A percentile compares a stretch with the other conserved stretches of the same genome.
phyloP scores from a whole-genome alignment of 192 early-diverging fungal genomes.

The Coemansia reversa region DNA sequence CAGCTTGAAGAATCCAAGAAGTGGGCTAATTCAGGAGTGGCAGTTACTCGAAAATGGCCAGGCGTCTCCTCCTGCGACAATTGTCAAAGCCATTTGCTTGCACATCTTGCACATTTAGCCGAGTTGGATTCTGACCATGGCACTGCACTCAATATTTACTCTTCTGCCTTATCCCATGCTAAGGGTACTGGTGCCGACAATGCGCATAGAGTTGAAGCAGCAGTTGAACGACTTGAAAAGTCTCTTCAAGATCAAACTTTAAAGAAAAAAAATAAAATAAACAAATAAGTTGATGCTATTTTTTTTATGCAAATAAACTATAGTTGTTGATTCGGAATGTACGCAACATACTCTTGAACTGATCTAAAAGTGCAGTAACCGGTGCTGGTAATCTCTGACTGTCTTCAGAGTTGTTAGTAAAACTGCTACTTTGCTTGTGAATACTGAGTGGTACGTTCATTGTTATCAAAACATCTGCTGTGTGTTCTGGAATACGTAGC shows the following conservation, averaged over 20 bases:
- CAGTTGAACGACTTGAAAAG: no score
- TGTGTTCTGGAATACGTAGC: slow-evolving; percentile 64
- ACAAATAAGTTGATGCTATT: no score
- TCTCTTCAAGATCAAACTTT: no score
- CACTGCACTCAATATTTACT: slow-evolving; percentile 16
- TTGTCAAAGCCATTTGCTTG: slow-evolving; percentile 32
- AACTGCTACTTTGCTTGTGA: slow-evolving; percentile 27
- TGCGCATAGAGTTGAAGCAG: no score
- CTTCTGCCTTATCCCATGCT: neutral
- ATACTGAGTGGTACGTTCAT: slow-evolving; percentile 69
- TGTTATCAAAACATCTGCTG: slow-evolving; percentile 76
- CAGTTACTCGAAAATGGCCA: neutral
- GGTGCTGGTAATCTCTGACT: neutral
- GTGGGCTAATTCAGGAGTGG: slow-evolving; percentile 26
- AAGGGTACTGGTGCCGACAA: no score
- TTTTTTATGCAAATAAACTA: slow-evolving; percentile 12
- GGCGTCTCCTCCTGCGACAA: slow-evolving; percentile 37
- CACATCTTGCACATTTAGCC: slow-evolving; percentile 19
- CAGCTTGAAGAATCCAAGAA: slow-evolving; percentile 7
- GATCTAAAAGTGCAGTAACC: neutral
- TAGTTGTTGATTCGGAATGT: slow-evolving; percentile 28
- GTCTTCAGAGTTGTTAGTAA: neutral
- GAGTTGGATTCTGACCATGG: slow-evolving; percentile 6
- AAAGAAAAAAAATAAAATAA: no score
- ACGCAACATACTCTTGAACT: slow-evolving; percentile 14